These are phyloP conservation scores for Pythium aquatile DNA, from an alignment of 352 stramenopile genomes.

Conservation along the genomic window DNA sequence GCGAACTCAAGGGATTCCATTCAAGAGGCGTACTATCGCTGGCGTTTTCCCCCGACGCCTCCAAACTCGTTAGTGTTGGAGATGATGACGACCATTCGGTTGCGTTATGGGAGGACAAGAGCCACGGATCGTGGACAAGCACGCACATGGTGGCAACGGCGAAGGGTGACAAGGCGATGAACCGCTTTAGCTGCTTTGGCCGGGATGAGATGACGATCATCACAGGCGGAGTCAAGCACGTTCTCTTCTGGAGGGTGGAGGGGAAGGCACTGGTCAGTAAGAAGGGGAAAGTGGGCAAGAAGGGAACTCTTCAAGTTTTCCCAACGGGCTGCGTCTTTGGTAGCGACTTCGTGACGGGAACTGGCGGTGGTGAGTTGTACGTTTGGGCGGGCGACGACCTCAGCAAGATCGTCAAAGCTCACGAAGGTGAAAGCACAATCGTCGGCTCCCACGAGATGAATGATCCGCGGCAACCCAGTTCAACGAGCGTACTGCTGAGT, in stretches of 20 bases:
- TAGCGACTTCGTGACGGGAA: conserved; percentile 51
- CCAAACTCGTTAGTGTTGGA: conserved; percentile 63
- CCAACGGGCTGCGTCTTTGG: conserved; percentile 44
- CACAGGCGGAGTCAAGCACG: conserved; percentile 64
- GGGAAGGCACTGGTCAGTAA: conserved; percentile 50
- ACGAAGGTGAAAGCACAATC: conserved; percentile 50
- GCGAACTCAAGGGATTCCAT: conserved; percentile 67
- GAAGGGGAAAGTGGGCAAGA: conserved; percentile 64
- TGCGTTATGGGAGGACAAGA: conserved; percentile 70
- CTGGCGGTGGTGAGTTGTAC: conserved; percentile 53
- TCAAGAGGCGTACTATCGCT: conserved; percentile 67
- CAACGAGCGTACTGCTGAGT: conserved; percentile 38
- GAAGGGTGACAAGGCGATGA: conserved; percentile 56
- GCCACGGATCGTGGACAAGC: conserved; percentile 65
- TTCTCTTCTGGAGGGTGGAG: conserved; percentile 67
- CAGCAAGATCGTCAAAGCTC: conserved; percentile 54
- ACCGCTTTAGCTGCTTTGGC: conserved; percentile 55
- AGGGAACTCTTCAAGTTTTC: conserved; percentile 52
- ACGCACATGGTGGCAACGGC: conserved; percentile 39
- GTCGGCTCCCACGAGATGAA: conserved; percentile 29
- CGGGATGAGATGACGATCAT: conserved; percentile 36
- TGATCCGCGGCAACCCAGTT: neutral
- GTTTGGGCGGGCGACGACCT: conserved; percentile 56
- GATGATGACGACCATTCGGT: conserved; percentile 84
- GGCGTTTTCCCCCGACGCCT: conserved; percentile 59